Percentiles rank a stretch among this genome's conserved stretches.
These are phyloP conservation scores for Triadica sebifera DNA, from an alignment of 345 rosid species.

Conservation along the genomic window DNA sequence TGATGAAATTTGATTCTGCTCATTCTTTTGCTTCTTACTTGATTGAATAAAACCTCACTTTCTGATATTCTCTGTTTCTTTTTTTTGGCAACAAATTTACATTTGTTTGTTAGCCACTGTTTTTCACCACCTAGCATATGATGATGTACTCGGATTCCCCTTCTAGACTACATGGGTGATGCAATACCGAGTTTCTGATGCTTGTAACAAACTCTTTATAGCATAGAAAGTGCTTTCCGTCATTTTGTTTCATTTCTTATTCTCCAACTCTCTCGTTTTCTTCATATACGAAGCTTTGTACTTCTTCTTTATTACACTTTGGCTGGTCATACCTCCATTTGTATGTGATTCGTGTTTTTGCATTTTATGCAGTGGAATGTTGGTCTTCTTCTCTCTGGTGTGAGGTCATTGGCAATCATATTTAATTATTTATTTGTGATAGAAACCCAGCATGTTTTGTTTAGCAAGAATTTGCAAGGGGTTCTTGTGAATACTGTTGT, in stretches of 20 bases:
- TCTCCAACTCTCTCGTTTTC: no score
- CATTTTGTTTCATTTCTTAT: no score
- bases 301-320: not conserved
- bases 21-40: not conserved
- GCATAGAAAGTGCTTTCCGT: no score
- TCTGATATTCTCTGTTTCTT: not conserved
- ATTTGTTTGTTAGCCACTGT: no score
- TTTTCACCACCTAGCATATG: slow-evolving; percentile 29
- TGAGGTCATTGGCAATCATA: not conserved
- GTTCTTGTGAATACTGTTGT: not conserved
- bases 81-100: not conserved
- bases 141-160: slow-evolving; percentile 72
- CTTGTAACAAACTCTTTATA: no score
- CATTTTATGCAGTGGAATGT: not conserved
- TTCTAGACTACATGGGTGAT: slow-evolving; percentile 60
- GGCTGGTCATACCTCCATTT: not conserved
- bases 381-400: not conserved
- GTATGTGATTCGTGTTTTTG: not conserved
- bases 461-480: not conserved
- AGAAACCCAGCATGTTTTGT: not conserved
- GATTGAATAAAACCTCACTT: not conserved
- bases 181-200: slow-evolving; percentile 47
- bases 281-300: no score
- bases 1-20: slow-evolving; percentile 33
- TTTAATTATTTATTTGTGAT: not conserved